Base-by-base conservation (phyloP, 2,329 filamentous ascomycete genomes). In the Saccharata proteae region DNA sequence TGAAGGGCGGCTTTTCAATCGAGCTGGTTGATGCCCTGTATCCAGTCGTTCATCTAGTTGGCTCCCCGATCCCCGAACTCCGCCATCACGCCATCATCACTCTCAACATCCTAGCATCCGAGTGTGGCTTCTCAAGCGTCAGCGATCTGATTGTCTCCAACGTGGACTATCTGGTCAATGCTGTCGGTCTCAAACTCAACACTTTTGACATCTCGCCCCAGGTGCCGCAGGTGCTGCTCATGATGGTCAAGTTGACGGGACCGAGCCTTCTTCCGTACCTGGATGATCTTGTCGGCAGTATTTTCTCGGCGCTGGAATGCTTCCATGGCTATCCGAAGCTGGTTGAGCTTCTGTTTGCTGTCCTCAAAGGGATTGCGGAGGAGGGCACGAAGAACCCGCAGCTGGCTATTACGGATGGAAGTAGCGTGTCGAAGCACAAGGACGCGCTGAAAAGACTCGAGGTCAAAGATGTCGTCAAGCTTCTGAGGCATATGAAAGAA, bases 101-200 rank as follows among this genome's bases (percentile, higher is more conserved):
- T 20, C 65, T 98, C 10, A 90, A 94, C 46, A 72, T 75, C 12
- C 64, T 94, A n/a, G 78, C 88, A 1, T 49, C 57, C 3, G 69
- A 78, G 1, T 94, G 84, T 45, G 74, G 71, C 2, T 98, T 96
- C 46, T 39, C 49, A 0, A 76, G 68, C 43, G 79, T 88, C 4
- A 78, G 79, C 16, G 74, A 81, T 11, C 62, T 98, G 41, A 77
- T 98, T 22, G 71, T 96, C 16, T 75, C 80, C 31, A 98, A 98
- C 38, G 86, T 84, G 11, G 90, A 98, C 54, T 98, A 98, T 52
- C 80, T 98, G 57, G 78, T 96, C 38, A 96, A 96, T 48, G 83
- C 90, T 0, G 74, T 98, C 11, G 83, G 82, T 0, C 58, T 96
- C 38, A 81, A 85, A 39, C 69, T 98, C 6, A 94, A 93, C 45